A percentile compares a stretch with the other conserved stretches of the same genome.
Evolutionary conservation across 257 asterid genomes (phyloP).

Genomic region (Nicotiana noctiflora): DNA sequence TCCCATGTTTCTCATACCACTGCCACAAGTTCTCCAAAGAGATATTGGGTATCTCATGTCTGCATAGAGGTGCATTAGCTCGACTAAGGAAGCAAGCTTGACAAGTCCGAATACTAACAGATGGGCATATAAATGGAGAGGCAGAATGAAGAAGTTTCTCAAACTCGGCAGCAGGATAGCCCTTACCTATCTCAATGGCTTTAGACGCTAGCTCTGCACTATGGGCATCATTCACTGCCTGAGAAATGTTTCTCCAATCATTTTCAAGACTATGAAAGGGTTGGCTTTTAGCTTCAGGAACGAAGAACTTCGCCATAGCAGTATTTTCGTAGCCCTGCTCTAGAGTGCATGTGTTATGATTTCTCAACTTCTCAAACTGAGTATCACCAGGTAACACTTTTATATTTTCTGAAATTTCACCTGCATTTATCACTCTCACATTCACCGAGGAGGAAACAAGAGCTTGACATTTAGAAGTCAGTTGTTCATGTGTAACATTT

Average conservation of each 20-base stretch:
- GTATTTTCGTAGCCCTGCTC: neutral
- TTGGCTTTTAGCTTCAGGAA: constrained; percentile 5
- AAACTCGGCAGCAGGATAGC: constrained; percentile 22
- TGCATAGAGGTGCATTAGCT: constrained; percentile 14
- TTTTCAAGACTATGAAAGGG: neutral
- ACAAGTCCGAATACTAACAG: constrained; percentile 6
- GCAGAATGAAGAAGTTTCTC: constrained; percentile 23
- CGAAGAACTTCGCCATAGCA: constrained; percentile 1
- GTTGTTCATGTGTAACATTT: neutral
- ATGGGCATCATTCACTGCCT: constrained; percentile 22
- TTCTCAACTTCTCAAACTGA: constrained; percentile 7
- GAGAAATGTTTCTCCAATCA: constrained; percentile 1
- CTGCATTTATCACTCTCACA: neutral
- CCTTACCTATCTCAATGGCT: constrained; percentile 13
- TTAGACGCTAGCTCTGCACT: constrained; percentile 13
- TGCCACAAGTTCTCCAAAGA: constrained; percentile 23
- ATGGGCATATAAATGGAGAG: constrained; percentile 16
- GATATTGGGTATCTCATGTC: constrained; percentile 15
- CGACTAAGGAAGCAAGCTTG: neutral
- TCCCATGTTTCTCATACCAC: constrained; percentile 27
- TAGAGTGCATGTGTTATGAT: neutral
- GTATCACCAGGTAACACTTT: neutral
- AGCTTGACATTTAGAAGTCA: constrained; percentile 3
- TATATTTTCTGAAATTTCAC: neutral
- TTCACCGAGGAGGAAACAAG: neutral